Base-by-base conservation (phyloP, 148 eudicot species). In the Camellia japonica region DNA sequence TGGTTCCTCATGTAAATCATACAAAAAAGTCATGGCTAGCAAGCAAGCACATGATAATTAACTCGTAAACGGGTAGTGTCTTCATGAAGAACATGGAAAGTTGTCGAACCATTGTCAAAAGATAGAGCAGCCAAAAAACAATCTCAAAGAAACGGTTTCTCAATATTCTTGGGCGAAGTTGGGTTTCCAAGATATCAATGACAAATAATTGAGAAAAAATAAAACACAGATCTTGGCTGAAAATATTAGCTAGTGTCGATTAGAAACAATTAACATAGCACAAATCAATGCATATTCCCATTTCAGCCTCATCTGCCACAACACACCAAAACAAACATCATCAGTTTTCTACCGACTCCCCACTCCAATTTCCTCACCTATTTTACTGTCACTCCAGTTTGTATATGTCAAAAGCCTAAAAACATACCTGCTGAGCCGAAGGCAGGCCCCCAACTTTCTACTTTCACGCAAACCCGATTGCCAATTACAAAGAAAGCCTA, bases 281-380 rank as follows among this genome's bases (percentile, higher is more conserved):
- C 15, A 30, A 71, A 30, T 30, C 74, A 71, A 71, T 70, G 56
- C 56, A 71, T 49, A 71, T 7, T 59, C 11, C 74, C 15, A n/a
- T 49, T 71, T 19, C 58, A 49, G 60, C 59, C 59, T 38, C 76
- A 56, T 73, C 76, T 7, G 16, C 76, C 76, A 41, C 42, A 30
- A 73, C 76, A 38, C 44, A 73, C 63, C 49, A 38, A 73, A 73
- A 15, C 20, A 73, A 13, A 73, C 15, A 56, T 56, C 19, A 54
- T 38, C 47, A 55, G 63, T 55, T 55, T 30, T 38, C 12, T 38
- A 30, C 43, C 0, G 20, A 55, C 76, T 41, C 19, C 56, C 76
- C 6, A 56, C 46, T 56, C 61, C 63, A 6, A 55, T 55, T 8
- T 73, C 61, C 61, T 23, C 61, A 38, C 20, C 60, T 11, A 10